These are phyloP conservation scores for Lippia alba DNA, from an alignment of 305 asterid species.

Conservation along the genomic window DNA sequence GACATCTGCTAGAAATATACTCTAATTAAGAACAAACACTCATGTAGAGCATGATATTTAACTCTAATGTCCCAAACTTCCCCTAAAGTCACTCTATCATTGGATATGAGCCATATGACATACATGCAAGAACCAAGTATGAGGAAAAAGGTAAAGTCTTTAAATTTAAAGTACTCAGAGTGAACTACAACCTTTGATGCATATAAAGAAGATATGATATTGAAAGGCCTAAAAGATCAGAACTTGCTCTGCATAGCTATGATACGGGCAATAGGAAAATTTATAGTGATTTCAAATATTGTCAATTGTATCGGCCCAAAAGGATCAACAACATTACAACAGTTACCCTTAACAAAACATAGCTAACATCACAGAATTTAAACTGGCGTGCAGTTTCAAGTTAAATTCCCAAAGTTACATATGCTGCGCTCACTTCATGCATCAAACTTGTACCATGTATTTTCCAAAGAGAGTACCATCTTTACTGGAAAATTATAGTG, in stretches of 20 bases:
- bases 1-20: conserved; percentile 79
- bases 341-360: neutral
- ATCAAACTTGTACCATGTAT: neutral
- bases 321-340: neutral
- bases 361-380: neutral
- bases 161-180: too few relatives aligned
- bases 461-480: conserved; percentile 7
- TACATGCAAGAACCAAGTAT: too few relatives aligned
- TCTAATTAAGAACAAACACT: conserved; percentile 28
- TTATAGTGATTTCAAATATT: neutral
- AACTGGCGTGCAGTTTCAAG: neutral
- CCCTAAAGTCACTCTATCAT: too few relatives aligned
- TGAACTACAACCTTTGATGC: too few relatives aligned
- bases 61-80: too few relatives aligned
- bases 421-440: neutral
- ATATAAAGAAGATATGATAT: neutral
- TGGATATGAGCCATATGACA: too few relatives aligned
- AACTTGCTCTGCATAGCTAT: conserved; percentile 7
- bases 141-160: too few relatives aligned
- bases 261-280: neutral
- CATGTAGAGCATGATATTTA: too few relatives aligned
- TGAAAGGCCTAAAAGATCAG: neutral
- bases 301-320: neutral
- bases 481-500: conserved; percentile 15
- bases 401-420: conserved; percentile 2